Base-by-base conservation (phyloP, 306 rosid species). In the Vigna hirtella region DNA sequence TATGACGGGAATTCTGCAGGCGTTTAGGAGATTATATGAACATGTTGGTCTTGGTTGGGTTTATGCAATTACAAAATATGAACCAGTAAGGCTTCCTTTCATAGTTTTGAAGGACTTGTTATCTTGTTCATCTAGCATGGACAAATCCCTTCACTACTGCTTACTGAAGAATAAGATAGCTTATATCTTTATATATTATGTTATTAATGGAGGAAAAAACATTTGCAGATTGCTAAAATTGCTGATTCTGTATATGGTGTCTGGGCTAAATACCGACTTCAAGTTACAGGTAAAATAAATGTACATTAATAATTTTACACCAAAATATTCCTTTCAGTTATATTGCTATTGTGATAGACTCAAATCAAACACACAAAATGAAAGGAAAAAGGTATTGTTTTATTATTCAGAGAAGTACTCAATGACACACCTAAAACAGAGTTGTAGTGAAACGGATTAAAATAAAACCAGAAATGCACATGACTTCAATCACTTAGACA, bases 221-320 rank as follows among this genome's bases (percentile, higher is more conserved):
- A 7, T 83, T 66, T 63, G 49, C 90, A 92, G 98, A 81, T 95
- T 70, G 90, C 81, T 40, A 87, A 70, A 77, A 9, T 95, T 42
- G 96, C 94, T 45, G 93, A 90, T 85, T 86, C 86, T 4, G n/a
- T 91, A 56, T 95, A 95, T 45, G 75, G 90, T 47, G 70, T 91
- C 73, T 93, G 98, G 99, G 99, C 98, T 52, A 89, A 87, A 74
- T 93, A 93, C 40, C 97, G 96, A 74, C 98, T 95, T 69, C 98
- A 86, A 79, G 52, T 95, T 40, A 95, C 98, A 53, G 93, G 98
- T 89, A 80, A 79, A 45, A 56, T 62, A 49, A 12, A 58, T 58
- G 45, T 11, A 4, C 70, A 16, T 38, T 10, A 18, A 66, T 11
- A 61, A 53, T 66, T 68, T 74, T 50, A 43, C 74, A 47, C 66